Percentiles rank a stretch among this genome's conserved stretches.
These are phyloP conservation scores for Oidiodendron maius DNA, from an alignment of 495 filamentous ascomycete genomes.

Conservation along the genomic window DNA sequence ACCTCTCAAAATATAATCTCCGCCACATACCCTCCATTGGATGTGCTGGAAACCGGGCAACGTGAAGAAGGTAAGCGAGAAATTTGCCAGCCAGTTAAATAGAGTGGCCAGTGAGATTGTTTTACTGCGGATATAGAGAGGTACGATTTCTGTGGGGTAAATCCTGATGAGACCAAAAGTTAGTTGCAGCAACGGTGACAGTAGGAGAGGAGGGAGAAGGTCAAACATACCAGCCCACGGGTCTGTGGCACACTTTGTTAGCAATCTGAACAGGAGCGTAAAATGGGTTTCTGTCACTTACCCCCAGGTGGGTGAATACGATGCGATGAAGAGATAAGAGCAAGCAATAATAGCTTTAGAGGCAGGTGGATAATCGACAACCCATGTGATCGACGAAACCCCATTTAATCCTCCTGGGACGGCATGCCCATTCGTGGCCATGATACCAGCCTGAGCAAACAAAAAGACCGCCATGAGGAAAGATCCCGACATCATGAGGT, in stretches of 20 bases:
- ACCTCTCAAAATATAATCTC: too few species aligned
- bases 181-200: too few species aligned
- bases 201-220: too few species aligned
- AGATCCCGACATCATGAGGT: slow-evolving; percentile 44
- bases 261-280: too few species aligned
- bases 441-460: slow-evolving; percentile 50
- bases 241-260: too few species aligned
- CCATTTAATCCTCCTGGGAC: slow-evolving; percentile 10
- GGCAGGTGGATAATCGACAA: slow-evolving; percentile 43
- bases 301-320: slow-evolving; percentile 56
- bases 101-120: slow-evolving; percentile 60
- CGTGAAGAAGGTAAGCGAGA: slow-evolving; percentile 46
- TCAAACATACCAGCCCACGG: too few species aligned
- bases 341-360: slow-evolving; percentile 53
- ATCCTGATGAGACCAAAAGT: too few species aligned
- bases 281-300: too few species aligned
- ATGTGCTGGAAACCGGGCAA: slow-evolving; percentile 48
- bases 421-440: slow-evolving; percentile 52
- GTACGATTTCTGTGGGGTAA: slow-evolving; percentile 63
- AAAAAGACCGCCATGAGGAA: slow-evolving; percentile 47
- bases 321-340: slow-evolving; percentile 60
- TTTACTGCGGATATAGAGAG: slow-evolving; percentile 58
- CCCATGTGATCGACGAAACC: slow-evolving; percentile 49
- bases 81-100: slow-evolving; percentile 62
- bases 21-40: too few species aligned